Conservation (phyloP, 1,284 basidiomycete genomes). For the Austropuccinia psidii region DNA sequence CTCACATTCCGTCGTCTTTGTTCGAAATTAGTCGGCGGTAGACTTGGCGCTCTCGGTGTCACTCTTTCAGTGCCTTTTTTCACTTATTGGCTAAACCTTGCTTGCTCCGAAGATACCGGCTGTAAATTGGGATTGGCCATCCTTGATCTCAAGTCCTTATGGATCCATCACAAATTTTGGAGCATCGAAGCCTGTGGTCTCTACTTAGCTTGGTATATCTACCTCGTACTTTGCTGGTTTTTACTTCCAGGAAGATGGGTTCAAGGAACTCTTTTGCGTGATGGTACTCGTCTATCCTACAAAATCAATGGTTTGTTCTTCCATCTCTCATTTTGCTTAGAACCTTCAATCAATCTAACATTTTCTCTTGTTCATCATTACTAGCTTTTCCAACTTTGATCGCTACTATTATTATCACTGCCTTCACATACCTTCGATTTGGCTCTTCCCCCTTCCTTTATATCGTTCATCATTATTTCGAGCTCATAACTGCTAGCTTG, state of each 20-base stretch:
- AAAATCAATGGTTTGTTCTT: constrained; percentile 77
- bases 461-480: constrained; percentile 84
- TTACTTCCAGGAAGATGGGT: constrained; percentile 79
- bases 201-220: constrained; percentile 85
- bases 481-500: constrained; percentile 74
- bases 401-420: constrained; percentile 62
- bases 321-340: not conserved
- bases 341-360: not conserved
- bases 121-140: constrained; percentile 59
- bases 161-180: constrained; percentile 43
- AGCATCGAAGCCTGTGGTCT: constrained; percentile 46
- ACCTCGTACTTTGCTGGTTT: constrained; percentile 71
- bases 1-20: not conserved
- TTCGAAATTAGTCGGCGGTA: constrained; percentile 57
- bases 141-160: constrained; percentile 52
- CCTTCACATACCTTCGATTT: constrained; percentile 61
- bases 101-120: constrained; percentile 68
- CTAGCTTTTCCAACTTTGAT: constrained; percentile 80
- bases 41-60: constrained; percentile 67
- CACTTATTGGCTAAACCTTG: constrained; percentile 73
- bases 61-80: constrained; percentile 64
- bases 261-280: constrained; percentile 68
- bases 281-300: constrained; percentile 71
- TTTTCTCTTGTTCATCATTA: not conserved
- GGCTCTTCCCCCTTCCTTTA: constrained; percentile 78